phyloP scores from a whole-genome alignment of 768 basidiomycete genomes.

The Phaffia australis region DNA sequence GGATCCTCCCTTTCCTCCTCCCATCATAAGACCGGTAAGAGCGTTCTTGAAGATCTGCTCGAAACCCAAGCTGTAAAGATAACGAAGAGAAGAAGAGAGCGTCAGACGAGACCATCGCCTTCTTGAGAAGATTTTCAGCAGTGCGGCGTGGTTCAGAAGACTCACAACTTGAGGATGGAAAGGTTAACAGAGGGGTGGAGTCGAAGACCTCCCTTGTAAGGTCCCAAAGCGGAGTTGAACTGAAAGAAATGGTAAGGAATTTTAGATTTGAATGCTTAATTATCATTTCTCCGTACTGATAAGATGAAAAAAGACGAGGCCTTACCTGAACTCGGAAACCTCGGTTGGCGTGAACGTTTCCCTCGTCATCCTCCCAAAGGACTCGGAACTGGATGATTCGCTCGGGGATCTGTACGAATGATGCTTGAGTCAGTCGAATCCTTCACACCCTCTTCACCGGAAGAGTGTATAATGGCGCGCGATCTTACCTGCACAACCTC shows the following conservation, averaged over 20 bases:
- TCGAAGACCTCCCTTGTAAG: constrained; percentile 68
- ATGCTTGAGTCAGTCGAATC: not conserved
- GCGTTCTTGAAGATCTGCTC: constrained; percentile 76
- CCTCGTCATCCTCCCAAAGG: constrained; percentile 64
- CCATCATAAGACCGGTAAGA: constrained; percentile 63
- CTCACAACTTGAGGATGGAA: constrained; percentile 62
- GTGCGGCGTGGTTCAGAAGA: constrained; percentile 9
- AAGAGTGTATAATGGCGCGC: not conserved
- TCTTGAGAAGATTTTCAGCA: not conserved
- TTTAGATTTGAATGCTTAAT: not conserved
- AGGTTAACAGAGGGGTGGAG: constrained; percentile 70
- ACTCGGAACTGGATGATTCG: constrained; percentile 56
- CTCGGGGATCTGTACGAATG: constrained; percentile 41
- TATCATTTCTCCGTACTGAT: too few species aligned
- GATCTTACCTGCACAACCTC: constrained; percentile 41
- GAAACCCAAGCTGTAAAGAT: constrained; percentile 50
- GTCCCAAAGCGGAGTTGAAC: constrained; percentile 68
- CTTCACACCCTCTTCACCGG: not conserved
- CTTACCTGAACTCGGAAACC: constrained; percentile 63
- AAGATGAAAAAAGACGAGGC: constrained; percentile 4
- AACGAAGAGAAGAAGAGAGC: not conserved
- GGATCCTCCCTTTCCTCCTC: constrained; percentile 62
- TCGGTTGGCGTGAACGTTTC: constrained; percentile 55
- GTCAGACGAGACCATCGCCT: not conserved
- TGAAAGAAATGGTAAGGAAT: constrained; percentile 29